Evolutionary conservation across 495 filamentous ascomycete genomes (phyloP).

Genomic region (Haplographium delicatum): DNA sequence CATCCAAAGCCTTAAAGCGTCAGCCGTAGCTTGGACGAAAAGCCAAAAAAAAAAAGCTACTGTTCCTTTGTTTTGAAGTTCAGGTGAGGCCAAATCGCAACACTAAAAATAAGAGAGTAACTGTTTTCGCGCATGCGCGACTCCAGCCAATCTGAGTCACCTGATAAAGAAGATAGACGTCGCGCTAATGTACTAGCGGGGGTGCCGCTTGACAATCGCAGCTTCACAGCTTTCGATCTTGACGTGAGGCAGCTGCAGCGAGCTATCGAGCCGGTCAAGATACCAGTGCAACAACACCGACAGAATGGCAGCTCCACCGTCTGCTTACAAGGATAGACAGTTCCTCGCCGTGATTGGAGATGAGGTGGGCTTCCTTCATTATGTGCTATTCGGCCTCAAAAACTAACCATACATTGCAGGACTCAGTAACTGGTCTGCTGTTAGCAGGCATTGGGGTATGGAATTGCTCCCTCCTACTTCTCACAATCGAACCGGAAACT

Average conservation of each 20-base stretch:
- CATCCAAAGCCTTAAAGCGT: no score
- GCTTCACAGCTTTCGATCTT: not conserved
- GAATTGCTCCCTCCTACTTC: constrained; percentile 9
- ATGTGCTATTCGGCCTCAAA: not conserved
- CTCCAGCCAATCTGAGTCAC: no score
- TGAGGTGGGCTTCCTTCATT: constrained; percentile 56
- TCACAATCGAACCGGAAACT: constrained; percentile 4
- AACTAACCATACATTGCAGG: constrained; percentile 40
- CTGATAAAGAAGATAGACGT: no score
- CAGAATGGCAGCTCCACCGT: constrained; percentile 50
- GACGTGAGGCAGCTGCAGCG: no score
- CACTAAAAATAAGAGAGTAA: no score
- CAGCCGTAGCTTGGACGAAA: no score
- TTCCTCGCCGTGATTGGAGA: constrained; percentile 98
- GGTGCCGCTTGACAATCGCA: constrained; percentile 3
- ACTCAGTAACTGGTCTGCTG: constrained; percentile 90
- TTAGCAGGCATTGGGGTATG: constrained; percentile 93
- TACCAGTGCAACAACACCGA: not conserved
- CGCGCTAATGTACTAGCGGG: not conserved
- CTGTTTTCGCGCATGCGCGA: no score
- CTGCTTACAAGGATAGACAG: constrained; percentile 79
- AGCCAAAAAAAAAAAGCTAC: no score
- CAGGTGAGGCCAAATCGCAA: no score
- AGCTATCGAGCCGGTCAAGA: no score
- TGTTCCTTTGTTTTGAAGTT: no score